Percentiles rank a stretch among this genome's conserved stretches.
Conservation (phyloP, 208 protist species). For the Wallacemonas sp. region DNA sequence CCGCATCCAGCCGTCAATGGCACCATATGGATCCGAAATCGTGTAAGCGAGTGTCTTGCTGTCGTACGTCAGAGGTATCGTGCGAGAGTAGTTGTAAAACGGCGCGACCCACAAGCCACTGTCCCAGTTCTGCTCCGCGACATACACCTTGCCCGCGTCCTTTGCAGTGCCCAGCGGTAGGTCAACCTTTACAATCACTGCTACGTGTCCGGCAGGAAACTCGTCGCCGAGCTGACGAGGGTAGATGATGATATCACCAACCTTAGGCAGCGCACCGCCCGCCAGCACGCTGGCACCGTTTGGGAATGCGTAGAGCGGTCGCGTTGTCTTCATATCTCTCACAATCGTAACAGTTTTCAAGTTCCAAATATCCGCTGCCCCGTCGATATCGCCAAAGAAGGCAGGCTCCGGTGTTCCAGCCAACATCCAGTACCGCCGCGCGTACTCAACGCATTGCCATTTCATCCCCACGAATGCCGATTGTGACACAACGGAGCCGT, state of each 20-base stretch:
- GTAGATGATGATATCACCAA: conserved; percentile 30
- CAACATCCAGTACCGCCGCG: conserved; percentile 62
- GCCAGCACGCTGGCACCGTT: conserved; percentile 17
- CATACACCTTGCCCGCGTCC: conserved; percentile 14
- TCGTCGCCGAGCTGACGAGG: conserved; percentile 4
- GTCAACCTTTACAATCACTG: conserved; percentile 26
- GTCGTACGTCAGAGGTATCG: conserved; percentile 16
- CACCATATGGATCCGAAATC: conserved; percentile 15
- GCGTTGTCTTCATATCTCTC: neutral
- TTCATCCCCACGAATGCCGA: conserved; percentile 24
- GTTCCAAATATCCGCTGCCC: conserved; percentile 55
- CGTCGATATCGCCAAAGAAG: conserved; percentile 38
- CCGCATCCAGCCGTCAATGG: conserved; percentile 25
- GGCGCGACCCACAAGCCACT: conserved; percentile 22
- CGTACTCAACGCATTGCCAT: conserved; percentile 70
- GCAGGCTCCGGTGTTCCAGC: conserved; percentile 30
- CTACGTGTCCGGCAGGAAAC: conserved; percentile 35
- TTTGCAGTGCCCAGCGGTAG: neutral
- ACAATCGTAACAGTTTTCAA: conserved; percentile 3
- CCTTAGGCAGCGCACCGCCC: conserved; percentile 12
- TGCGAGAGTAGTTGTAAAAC: conserved; percentile 26
- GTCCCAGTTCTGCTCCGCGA: conserved; percentile 45
- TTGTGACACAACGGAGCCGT: neutral
- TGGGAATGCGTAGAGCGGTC: conserved; percentile 13
- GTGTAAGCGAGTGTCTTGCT: conserved; percentile 1